Evolutionary conservation across 768 basidiomycete species (phyloP), one percentile per base, ranked within the genome.

Genomic region (Baorangia bicolor): DNA sequence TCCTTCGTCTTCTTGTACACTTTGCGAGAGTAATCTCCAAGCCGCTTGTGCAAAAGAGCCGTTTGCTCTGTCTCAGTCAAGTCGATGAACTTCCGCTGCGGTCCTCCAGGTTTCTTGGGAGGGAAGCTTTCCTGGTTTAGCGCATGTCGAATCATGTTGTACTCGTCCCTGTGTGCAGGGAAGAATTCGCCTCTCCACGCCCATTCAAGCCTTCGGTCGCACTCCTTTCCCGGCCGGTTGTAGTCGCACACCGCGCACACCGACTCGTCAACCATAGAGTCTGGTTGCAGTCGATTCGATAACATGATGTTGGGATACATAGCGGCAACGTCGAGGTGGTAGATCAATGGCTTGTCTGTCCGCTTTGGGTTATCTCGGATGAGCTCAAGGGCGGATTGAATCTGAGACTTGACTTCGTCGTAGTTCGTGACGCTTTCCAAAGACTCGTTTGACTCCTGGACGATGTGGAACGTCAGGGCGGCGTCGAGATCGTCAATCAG

Each of bases 261-360:
- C 20, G 96, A 86, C 71, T 98, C 97, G 65, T 95, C 93, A 11
- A 98, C 89, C 76, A 98, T 90, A 2, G 97, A 97, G 73, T 99
- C 97, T 2, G 97, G 97, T 64, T 99, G 97, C 2, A 99, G 81
- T 33, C 97, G 92, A 69, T 99, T 99, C 18, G 95, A 98, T 78
- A 99, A 87, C 97, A 99, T 99, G 83, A 99, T 98, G 73, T 98
- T 99, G 53, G 97, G 97, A 71, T 99, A 98, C 97, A 99, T 99
- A 59, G 97, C 97, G 3, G 97, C 97, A 59, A 99, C 97, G 66
- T 99, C 97, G 65, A 98, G 74, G 72, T 99, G 97, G 74, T 99
- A 99, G 67, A 99, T 98, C 59, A 98, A 84, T 0, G 97, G 97
- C 13, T 86, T 90, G 75, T 98, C 95, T 40, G 79, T 78, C 14